Base-by-base conservation (phyloP, 805 yeast genomes). In the Saturnispora galanensis region DNA sequence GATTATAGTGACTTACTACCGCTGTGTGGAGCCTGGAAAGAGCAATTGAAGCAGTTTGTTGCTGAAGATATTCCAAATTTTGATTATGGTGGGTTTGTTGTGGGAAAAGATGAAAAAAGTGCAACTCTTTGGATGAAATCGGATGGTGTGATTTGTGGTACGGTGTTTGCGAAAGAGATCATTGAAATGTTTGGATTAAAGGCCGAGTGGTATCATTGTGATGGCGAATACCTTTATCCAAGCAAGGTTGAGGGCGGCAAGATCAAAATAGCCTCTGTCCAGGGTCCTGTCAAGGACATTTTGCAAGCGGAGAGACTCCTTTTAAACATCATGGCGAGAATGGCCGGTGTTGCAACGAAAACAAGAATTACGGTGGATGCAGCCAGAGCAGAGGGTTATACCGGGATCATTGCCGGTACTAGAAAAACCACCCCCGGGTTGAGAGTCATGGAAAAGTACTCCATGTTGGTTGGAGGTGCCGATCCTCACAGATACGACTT, bases 371-470 rank as follows among this genome's bases (percentile, higher is more conserved):
- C 89, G 3, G 66, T 79, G 42, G 57, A 64, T 5, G 61, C 76
- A 47, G 96, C 96, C 1, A 73, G 79, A 45, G 64, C 73, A 35
- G 65, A 73, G 4, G 93, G 94, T 0, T 90, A 78, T 58, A 66
- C 66, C 3, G 97, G 97, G 0, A 72, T 81, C 18, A 87, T 89
- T 59, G 97, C 97, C 0, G 97, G 97, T 6, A 89, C 97, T 1
- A 76, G 97, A 59, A 89, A 89, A 65, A 90, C 97, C n/a, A 90
- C 97, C 0, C 97, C 97, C 0, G 97, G 97, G 0, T 73, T 89
- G 50, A 76, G 97, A 56, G 69, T 81, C 36, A 65, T 90, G 47
- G 97, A 89, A 59, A 89, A 89, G 61, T 89, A 89, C 64, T 82
- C 95, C 18, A 90, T 89, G 97, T 66, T 86, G 30, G 94, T 89